phyloP scores from a whole-genome alignment of 768 basidiomycete species.

The Austroboletus festivus region DNA sequence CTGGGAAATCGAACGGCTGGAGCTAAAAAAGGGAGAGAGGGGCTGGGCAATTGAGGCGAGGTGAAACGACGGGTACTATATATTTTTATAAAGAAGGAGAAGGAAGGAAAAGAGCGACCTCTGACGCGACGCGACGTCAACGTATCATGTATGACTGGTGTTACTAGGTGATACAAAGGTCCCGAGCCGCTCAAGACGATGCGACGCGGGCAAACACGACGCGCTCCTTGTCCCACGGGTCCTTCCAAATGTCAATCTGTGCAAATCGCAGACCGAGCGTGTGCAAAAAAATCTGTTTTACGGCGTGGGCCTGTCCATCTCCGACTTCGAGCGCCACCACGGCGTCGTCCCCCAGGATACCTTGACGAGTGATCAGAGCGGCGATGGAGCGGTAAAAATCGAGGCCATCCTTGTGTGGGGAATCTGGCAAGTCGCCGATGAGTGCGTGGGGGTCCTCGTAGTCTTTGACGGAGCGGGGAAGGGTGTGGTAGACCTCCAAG shows the following conservation, averaged over 20 bases:
- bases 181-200: conserved; percentile 19
- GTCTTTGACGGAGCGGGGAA: conserved; percentile 66
- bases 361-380: conserved; percentile 48
- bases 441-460: conserved; percentile 84
- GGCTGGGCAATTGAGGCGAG: too few species aligned
- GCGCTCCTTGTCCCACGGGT: conserved; percentile 75
- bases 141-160: conserved; percentile 1
- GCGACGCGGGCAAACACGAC: conserved; percentile 57
- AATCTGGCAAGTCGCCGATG: conserved; percentile 60
- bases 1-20: conserved; percentile 9
- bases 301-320: conserved; percentile 61
- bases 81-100: not conserved
- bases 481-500: conserved; percentile 52
- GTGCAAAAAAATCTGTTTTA: conserved; percentile 52
- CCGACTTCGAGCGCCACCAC: conserved; percentile 80
- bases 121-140: not conserved
- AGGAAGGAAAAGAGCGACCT: not conserved
- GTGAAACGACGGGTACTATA: not conserved
- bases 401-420: conserved; percentile 46
- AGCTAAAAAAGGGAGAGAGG: too few species aligned
- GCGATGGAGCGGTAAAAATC: conserved; percentile 74
- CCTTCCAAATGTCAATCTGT: conserved; percentile 66
- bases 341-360: conserved; percentile 50
- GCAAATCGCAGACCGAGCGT: conserved; percentile 40
- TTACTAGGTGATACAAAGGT: conserved; percentile 13